These are phyloP conservation scores for Saccharomyces hybrid DNA, from an alignment of 1,139 yeast genomes.

Conservation along the genomic window DNA sequence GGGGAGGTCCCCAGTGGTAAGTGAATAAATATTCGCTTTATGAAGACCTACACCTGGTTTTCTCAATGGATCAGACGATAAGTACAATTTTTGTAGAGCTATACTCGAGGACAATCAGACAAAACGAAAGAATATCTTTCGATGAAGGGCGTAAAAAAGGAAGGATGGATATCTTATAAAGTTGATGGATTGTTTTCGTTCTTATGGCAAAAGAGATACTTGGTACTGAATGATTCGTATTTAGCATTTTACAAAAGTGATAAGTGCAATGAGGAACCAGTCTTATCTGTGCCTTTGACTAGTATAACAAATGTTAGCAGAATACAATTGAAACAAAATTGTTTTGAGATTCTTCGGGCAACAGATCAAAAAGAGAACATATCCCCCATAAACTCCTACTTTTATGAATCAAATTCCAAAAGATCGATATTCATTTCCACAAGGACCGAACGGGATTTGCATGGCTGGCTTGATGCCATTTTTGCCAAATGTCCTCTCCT, in stretches of 20 bases:
- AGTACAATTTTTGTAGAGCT: neutral
- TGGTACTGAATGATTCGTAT: slow-evolving; percentile 65
- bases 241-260: slow-evolving; percentile 70
- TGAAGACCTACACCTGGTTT: neutral
- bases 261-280: slow-evolving; percentile 35
- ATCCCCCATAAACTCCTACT: slow-evolving; percentile 3
- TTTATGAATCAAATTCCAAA: slow-evolving; percentile 28
- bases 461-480: slow-evolving; percentile 87
- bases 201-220: slow-evolving; percentile 81
- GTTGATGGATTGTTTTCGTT: slow-evolving; percentile 82
- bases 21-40: neutral
- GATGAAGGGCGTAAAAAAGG: neutral
- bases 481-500: slow-evolving; percentile 76
- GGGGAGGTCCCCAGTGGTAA: neutral
- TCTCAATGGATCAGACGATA: neutral
- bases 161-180: slow-evolving; percentile 82
- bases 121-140: slow-evolving; percentile 5
- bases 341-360: slow-evolving; percentile 65
- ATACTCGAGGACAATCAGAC: neutral
- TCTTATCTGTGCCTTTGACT: slow-evolving; percentile 45
- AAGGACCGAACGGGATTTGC: slow-evolving; percentile 68
- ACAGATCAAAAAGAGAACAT: slow-evolving; percentile 18
- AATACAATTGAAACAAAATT: slow-evolving; percentile 56
- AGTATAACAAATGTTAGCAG: slow-evolving; percentile 50
- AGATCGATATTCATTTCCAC: slow-evolving; percentile 67